Evolutionary conservation across 192 early-diverging fungal genomes (phyloP).

Genomic region (Phycomyces nitens): DNA sequence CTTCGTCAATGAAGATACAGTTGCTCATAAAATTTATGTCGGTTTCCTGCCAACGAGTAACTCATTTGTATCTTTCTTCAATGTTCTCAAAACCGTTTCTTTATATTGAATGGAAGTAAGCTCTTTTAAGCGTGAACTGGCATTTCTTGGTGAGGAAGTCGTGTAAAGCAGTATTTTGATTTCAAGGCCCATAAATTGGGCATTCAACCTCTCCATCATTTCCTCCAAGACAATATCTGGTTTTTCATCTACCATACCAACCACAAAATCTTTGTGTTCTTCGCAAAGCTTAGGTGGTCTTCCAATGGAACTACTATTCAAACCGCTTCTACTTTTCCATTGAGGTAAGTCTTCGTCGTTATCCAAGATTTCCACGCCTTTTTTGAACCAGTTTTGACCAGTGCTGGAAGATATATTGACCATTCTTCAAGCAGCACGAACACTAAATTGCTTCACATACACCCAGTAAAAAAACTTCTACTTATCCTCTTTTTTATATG

Average conservation of each 20-base stretch:
- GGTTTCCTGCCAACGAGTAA: background rate
- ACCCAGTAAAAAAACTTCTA: background rate
- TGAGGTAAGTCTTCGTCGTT: background rate
- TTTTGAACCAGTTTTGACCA: constrained; percentile 2
- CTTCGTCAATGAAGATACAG: constrained; percentile 18
- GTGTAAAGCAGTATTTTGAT: constrained; percentile 5
- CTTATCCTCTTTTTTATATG: constrained; percentile 4
- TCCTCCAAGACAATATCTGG: constrained; percentile 4
- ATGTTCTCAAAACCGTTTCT: constrained; percentile 8
- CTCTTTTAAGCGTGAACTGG: constrained; percentile 2
- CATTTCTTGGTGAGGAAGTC: constrained; percentile 1
- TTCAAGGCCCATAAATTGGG: background rate
- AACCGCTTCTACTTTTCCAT: background rate
- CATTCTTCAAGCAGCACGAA: background rate
- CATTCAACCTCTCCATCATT: constrained; percentile 4
- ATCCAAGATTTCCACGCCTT: background rate
- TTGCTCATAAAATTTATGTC: constrained; percentile 21
- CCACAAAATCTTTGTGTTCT: constrained; percentile 3
- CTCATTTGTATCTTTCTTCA: constrained; percentile 8
- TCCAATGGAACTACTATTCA: background rate
- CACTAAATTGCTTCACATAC: background rate
- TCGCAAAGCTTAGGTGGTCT: constrained; percentile 1
- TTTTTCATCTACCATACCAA: constrained; percentile 1
- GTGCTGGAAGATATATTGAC: constrained; percentile 2
- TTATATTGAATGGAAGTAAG: background rate